Evolutionary conservation across 176 grass and related monocot species (phyloP).

Genomic region (Phoenix dactylifera): DNA sequence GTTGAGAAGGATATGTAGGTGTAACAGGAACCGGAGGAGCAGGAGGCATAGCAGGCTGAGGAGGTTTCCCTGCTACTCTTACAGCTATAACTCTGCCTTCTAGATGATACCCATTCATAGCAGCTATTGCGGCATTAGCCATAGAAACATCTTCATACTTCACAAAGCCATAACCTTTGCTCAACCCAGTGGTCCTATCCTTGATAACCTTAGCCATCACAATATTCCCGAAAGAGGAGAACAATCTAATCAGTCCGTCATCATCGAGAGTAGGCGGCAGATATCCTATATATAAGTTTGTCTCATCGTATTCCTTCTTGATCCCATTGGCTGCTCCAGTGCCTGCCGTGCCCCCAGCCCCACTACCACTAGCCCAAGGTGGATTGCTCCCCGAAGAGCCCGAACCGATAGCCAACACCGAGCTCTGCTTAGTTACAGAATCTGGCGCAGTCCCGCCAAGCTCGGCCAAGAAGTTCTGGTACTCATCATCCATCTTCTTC

Average conservation of each 20-base stretch:
- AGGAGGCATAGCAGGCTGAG: constrained; percentile 27
- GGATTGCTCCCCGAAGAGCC: constrained; percentile 34
- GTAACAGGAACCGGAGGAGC: constrained; percentile 15
- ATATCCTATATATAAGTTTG: constrained; percentile 89
- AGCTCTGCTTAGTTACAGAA: constrained; percentile 50
- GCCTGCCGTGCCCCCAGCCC: background rate
- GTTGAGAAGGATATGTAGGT: constrained; percentile 56
- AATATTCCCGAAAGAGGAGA: constrained; percentile 83
- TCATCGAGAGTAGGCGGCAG: constrained; percentile 84
- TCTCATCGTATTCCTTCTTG: constrained; percentile 82
- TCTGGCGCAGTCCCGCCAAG: constrained; percentile 83
- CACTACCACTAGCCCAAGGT: constrained; percentile 36
- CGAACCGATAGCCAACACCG: constrained; percentile 10
- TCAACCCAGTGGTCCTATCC: constrained; percentile 66
- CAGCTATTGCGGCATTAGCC: constrained; percentile 72
- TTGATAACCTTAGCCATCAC: constrained; percentile 96
- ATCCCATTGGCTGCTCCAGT: constrained; percentile 27
- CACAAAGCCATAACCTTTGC: constrained; percentile 95
- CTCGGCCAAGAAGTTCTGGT: constrained; percentile 93
- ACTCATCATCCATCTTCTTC: constrained; percentile 99
- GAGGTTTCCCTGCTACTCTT: constrained; percentile 77
- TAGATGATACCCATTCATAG: constrained; percentile 79
- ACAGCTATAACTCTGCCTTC: constrained; percentile 84
- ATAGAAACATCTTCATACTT: constrained; percentile 82
- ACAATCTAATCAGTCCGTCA: constrained; percentile 57